Percentiles rank a stretch among this genome's conserved stretches.
These are phyloP conservation scores for Candida takata DNA, from an alignment of 805 yeast species.

Conservation along the genomic window DNA sequence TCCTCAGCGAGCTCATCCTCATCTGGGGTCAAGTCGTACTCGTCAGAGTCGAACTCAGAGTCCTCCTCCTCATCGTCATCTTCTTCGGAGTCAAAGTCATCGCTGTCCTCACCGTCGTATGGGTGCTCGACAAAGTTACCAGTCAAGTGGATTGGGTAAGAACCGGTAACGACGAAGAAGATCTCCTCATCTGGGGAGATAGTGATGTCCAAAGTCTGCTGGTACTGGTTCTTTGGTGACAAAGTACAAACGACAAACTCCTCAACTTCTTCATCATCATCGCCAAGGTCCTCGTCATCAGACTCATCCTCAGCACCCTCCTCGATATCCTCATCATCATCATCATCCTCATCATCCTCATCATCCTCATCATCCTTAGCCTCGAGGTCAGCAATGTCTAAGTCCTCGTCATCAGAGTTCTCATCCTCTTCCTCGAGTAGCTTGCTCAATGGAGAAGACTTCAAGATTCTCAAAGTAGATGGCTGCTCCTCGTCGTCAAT, in stretches of 20 bases:
- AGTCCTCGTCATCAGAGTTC: conserved; percentile 38
- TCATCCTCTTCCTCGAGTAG: conserved; percentile 39
- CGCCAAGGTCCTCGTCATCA: conserved; percentile 29
- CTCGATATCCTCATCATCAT: conserved; percentile 41
- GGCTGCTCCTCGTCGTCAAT: conserved; percentile 78
- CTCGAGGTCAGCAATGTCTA: conserved; percentile 35
- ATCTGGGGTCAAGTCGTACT: conserved; percentile 67
- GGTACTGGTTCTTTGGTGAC: conserved; percentile 76
- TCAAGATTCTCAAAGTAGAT: conserved; percentile 82
- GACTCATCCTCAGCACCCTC: conserved; percentile 41
- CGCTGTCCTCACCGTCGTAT: conserved; percentile 60
- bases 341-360: conserved; percentile 39
- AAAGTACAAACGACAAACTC: conserved; percentile 85
- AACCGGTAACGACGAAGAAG: conserved; percentile 90
- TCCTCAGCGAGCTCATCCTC: conserved; percentile 56
- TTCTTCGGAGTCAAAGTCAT: conserved; percentile 57
- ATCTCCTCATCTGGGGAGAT: conserved; percentile 92
- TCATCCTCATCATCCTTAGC: conserved; percentile 28
- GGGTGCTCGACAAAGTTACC: conserved; percentile 98
- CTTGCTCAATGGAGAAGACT: conserved; percentile 45
- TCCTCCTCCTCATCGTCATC: conserved; percentile 37
- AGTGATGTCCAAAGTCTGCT: conserved; percentile 86
- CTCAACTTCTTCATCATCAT: conserved; percentile 62
- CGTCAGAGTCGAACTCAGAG: conserved; percentile 33
- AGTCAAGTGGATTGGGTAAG: conserved; percentile 83